phyloP scores from a whole-genome alignment of 768 basidiomycete genomes.

The Trametes punicea region DNA sequence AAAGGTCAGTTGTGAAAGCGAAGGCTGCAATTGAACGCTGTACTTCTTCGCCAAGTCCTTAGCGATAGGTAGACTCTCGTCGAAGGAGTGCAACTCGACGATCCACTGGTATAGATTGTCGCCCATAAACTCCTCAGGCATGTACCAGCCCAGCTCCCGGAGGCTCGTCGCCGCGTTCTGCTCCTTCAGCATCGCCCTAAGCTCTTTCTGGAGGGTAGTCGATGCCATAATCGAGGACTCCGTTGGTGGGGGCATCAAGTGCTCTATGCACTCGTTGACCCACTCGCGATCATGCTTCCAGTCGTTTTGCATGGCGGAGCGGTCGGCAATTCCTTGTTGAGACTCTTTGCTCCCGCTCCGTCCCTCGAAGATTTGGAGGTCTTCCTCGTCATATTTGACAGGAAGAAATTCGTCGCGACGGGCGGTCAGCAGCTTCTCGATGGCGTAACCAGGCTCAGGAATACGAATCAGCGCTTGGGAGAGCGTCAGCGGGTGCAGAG shows the following conservation, averaged over 20 bases:
- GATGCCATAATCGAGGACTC: conserved; percentile 53
- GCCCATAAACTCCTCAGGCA: conserved; percentile 61
- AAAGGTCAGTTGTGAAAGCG: too few relatives aligned
- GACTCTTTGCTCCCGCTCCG: too few relatives aligned
- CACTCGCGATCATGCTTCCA: conserved; percentile 56
- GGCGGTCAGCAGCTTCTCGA: conserved; percentile 45
- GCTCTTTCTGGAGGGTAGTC: conserved; percentile 58
- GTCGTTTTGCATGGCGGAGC: conserved; percentile 31
- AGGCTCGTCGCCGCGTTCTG: conserved; percentile 47
- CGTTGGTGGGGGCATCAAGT: conserved; percentile 57
- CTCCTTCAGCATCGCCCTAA: conserved; percentile 57
- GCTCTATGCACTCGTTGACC: conserved; percentile 41
- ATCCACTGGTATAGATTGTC: conserved; percentile 75
- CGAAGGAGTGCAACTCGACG: conserved; percentile 70
- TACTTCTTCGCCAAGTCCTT: conserved; percentile 53
- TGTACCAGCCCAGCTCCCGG: conserved; percentile 66
- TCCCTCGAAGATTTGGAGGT: conserved; percentile 41
- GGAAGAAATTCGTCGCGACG: conserved; percentile 40
- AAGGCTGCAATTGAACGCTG: too few relatives aligned
- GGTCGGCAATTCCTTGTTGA: neutral
- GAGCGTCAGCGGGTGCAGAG: conserved; percentile 42
- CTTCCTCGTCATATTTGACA: conserved; percentile 49
- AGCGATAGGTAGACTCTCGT: conserved; percentile 54
- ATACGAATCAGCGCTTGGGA: conserved; percentile 38
- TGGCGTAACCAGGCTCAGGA: conserved; percentile 54